phyloP scores from a whole-genome alignment of 2,329 filamentous ascomycete genomes.

The Colletotrichum liriopes region DNA sequence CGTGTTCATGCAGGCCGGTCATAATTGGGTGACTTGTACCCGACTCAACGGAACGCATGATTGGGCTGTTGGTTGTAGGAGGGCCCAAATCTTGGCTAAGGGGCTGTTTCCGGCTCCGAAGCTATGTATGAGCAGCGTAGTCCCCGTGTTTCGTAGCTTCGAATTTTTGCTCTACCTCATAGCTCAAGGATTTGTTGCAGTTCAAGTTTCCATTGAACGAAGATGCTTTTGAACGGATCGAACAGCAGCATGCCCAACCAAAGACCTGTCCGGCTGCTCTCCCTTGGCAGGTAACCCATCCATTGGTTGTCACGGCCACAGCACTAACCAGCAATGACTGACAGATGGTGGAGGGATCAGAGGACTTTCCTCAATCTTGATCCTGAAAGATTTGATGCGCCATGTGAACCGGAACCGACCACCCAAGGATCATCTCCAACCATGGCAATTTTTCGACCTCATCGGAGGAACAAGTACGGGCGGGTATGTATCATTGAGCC shows the following conservation, averaged over 20 bases:
- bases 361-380: constrained; percentile 37
- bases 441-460: constrained; percentile 44
- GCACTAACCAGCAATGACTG: not conserved
- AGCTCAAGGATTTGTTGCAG: not conserved
- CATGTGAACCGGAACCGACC: constrained; percentile 31
- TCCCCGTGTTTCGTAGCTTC: not conserved
- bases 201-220: not conserved
- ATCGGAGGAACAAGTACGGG: constrained; percentile 44
- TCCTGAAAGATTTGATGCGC: constrained; percentile 42
- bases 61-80: not conserved
- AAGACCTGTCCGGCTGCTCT: constrained; percentile 31
- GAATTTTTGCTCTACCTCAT: not conserved
- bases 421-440: constrained; percentile 28
- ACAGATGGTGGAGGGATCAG: constrained; percentile 42
- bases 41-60: not conserved
- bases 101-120: not conserved
- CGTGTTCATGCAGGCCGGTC: too few species aligned
- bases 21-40: not conserved
- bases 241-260: not conserved
- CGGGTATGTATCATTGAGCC: not conserved
- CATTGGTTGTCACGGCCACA: too few species aligned
- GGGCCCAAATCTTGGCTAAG: not conserved
- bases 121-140: constrained; percentile 1
- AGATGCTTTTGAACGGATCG: not conserved
- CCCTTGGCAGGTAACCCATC: constrained; percentile 9